Percentiles rank a stretch among this genome's conserved stretches.
phyloP scores from a whole-genome alignment of 306 rosid genomes.

The Casuarina equisetifolia region DNA sequence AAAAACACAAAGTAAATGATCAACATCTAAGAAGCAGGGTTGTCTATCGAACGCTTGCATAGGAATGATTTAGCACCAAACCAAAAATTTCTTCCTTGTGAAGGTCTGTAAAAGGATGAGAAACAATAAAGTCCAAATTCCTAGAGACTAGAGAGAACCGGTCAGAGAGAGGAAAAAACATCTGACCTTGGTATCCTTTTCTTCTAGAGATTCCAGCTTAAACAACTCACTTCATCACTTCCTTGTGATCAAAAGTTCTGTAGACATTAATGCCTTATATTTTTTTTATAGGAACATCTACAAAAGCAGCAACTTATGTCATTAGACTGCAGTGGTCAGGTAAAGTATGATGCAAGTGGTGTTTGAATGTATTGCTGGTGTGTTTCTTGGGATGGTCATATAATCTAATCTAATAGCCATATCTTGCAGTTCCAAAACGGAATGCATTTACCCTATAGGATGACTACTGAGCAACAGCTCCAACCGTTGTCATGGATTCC shows the following conservation, averaged over 20 bases:
- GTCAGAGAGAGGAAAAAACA: neutral
- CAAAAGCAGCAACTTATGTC: conserved; percentile 77
- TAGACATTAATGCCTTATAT: neutral
- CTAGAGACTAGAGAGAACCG: neutral
- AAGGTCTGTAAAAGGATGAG: conserved; percentile 3
- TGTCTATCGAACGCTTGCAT: neutral
- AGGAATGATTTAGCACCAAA: conserved; percentile 1
- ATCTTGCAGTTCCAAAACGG: conserved; percentile 76
- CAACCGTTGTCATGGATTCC: conserved; percentile 72
- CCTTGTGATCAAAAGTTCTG: neutral
- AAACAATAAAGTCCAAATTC: neutral
- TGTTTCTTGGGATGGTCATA: neutral
- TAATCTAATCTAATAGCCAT: conserved; percentile 13
- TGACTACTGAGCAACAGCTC: conserved; percentile 70
- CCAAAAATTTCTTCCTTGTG: neutral
- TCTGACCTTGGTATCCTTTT: neutral
- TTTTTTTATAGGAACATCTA: conserved; percentile 47
- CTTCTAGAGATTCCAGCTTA: neutral
- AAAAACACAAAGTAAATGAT: neutral
- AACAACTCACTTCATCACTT: neutral
- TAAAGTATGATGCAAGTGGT: conserved; percentile 28
- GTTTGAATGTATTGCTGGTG: neutral
- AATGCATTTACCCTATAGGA: conserved; percentile 59
- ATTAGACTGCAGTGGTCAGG: conserved; percentile 79
- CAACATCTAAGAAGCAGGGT: neutral